These are phyloP conservation scores for Microcos paniculata DNA, from an alignment of 345 rosid species.

Conservation along the genomic window DNA sequence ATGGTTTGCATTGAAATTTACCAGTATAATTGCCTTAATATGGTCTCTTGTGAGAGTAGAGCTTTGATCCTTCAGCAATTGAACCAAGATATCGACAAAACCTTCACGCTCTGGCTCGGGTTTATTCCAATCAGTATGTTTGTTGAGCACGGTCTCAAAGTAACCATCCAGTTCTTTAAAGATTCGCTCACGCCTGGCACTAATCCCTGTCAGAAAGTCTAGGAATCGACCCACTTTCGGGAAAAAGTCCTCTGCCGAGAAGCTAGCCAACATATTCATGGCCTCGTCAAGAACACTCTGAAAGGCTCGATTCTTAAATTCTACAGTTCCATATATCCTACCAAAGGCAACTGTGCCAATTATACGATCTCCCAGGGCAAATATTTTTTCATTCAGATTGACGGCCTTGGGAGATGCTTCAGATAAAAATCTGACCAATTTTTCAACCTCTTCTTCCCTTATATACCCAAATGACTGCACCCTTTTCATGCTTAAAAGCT, in stretches of 20 bases:
- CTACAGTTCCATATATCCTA: not conserved
- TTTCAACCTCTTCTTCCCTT: not conserved
- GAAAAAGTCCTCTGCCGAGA: constrained; percentile 3
- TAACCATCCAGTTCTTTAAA: not conserved
- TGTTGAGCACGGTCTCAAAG: constrained; percentile 7
- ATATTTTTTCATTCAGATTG: constrained; percentile 2
- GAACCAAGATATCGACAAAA: constrained; percentile 2
- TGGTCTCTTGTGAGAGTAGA: not conserved
- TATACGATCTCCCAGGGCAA: not conserved
- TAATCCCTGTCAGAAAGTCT: constrained; percentile 2
- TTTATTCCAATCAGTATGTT: not conserved
- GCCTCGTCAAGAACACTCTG: constrained; percentile 4
- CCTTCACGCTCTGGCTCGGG: not conserved
- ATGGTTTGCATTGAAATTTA: too few relatives aligned
- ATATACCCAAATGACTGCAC: constrained; percentile 7
- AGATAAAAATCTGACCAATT: not conserved
- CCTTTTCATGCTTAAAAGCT: constrained; percentile 11
- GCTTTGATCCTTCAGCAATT: not conserved
- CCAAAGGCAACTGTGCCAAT: constrained; percentile 10
- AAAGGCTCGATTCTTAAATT: not conserved
- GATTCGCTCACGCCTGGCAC: constrained; percentile 1
- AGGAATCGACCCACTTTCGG: not conserved
- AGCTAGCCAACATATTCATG: constrained; percentile 10
- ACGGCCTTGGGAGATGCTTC: not conserved
- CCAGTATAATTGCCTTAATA: constrained; percentile 1